phyloP scores from a whole-genome alignment of 345 rosid species.

The Draba incana region DNA sequence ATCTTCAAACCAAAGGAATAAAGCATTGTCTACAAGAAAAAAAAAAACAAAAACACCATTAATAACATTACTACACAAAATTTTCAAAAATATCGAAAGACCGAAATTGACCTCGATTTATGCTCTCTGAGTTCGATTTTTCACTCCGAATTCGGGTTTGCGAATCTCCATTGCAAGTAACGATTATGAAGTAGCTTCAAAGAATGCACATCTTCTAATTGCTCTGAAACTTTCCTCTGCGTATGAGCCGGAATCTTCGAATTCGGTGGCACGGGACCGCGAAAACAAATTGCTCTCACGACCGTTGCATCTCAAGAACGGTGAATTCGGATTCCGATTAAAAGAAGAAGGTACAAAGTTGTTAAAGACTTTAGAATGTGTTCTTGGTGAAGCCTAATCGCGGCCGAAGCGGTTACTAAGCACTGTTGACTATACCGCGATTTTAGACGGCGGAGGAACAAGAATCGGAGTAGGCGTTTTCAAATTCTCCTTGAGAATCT shows the following conservation, averaged over 20 bases:
- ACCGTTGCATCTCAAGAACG: not conserved
- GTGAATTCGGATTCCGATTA: constrained; percentile 19
- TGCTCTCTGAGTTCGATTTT: constrained; percentile 49
- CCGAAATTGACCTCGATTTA: constrained; percentile 61
- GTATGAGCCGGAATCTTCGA: constrained; percentile 43
- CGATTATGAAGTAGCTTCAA: constrained; percentile 58
- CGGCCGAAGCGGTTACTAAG: too few species aligned
- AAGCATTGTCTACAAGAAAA: constrained; percentile 52
- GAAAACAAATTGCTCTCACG: constrained; percentile 11
- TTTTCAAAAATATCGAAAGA: too few species aligned
- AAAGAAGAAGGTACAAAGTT: constrained; percentile 14
- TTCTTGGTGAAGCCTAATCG: too few species aligned
- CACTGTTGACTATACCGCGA: too few species aligned
- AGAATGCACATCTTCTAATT: constrained; percentile 61
- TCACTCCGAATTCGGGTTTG: constrained; percentile 64
- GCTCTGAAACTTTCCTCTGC: constrained; percentile 52
- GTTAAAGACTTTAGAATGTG: too few species aligned
- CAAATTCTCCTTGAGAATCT: too few species aligned
- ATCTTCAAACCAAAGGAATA: constrained; percentile 56
- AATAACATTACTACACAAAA: not conserved
- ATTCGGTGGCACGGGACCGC: constrained; percentile 41
- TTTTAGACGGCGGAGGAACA: too few species aligned
- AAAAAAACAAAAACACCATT: not conserved
- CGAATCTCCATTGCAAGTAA: constrained; percentile 87
- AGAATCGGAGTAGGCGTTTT: too few species aligned